Conservation (phyloP, 495 filamentous ascomycete genomes). For the Apodospora peruviana region DNA sequence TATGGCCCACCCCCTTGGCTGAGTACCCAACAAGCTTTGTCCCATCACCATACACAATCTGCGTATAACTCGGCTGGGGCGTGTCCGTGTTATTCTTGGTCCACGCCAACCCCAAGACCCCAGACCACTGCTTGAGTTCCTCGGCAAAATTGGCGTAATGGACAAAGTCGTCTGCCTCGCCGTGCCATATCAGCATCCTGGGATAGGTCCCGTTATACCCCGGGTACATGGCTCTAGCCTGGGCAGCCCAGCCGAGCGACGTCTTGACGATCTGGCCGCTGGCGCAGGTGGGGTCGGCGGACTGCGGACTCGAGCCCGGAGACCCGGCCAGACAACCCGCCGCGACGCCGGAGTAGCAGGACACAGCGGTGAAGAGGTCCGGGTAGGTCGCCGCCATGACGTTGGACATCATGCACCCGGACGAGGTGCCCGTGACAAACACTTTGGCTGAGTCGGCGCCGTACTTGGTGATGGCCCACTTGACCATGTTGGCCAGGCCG, state of each 20-base stretch:
- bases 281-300: constrained; percentile 37
- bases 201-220: constrained; percentile 31
- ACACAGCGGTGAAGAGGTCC: constrained; percentile 34
- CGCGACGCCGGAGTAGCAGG: constrained; percentile 35
- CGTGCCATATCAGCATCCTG: constrained; percentile 35
- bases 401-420: constrained; percentile 50
- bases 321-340: constrained; percentile 35
- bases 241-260: constrained; percentile 25
- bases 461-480: constrained; percentile 40
- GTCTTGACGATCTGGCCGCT: constrained; percentile 29
- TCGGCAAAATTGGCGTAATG: constrained; percentile 35
- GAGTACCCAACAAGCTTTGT: constrained; percentile 35
- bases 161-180: constrained; percentile 28
- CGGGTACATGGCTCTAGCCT: constrained; percentile 26
- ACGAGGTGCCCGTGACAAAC: constrained; percentile 42
- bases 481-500: constrained; percentile 49
- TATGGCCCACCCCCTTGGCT: constrained; percentile 44
- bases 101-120: constrained; percentile 22
- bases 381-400: constrained; percentile 32
- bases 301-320: constrained; percentile 26
- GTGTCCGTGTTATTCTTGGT: constrained; percentile 26
- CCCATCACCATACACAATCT: constrained; percentile 39
- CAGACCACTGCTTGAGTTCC: constrained; percentile 39
- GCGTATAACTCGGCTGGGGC: constrained; percentile 34
- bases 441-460: constrained; percentile 38